Conservation (phyloP, 176 grass and related monocot genomes). For the Aegilops umbellulata region DNA sequence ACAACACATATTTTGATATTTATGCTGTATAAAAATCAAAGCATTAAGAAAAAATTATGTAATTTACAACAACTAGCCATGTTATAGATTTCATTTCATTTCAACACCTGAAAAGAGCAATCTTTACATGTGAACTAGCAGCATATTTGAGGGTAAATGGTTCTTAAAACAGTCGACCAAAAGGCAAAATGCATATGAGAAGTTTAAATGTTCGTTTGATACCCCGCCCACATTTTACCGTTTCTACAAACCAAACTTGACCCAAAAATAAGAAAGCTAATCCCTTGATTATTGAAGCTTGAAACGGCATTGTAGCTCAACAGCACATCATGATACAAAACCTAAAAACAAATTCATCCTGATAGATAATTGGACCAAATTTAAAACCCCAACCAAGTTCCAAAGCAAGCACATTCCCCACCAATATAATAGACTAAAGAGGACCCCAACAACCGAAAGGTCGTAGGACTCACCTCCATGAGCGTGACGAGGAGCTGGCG, state of each 20-base stretch:
- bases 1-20: background rate
- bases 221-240: background rate
- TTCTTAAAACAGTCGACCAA: background rate
- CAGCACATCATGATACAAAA: background rate
- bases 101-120: background rate
- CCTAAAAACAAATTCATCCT: background rate
- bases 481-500: constrained; percentile 82
- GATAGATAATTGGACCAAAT: background rate
- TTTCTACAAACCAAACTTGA: background rate
- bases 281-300: constrained; percentile 1
- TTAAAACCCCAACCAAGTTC: background rate
- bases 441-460: background rate
- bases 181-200: background rate
- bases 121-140: background rate
- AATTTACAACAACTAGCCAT: background rate
- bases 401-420: background rate
- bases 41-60: background rate
- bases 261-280: background rate
- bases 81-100: background rate
- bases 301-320: background rate
- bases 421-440: background rate
- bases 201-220: background rate
- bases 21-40: background rate
- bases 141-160: too few species aligned
- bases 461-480: constrained; percentile 59